Evolutionary conservation across 495 filamentous ascomycete genomes (phyloP).

Genomic region (Evernia prunastri): DNA sequence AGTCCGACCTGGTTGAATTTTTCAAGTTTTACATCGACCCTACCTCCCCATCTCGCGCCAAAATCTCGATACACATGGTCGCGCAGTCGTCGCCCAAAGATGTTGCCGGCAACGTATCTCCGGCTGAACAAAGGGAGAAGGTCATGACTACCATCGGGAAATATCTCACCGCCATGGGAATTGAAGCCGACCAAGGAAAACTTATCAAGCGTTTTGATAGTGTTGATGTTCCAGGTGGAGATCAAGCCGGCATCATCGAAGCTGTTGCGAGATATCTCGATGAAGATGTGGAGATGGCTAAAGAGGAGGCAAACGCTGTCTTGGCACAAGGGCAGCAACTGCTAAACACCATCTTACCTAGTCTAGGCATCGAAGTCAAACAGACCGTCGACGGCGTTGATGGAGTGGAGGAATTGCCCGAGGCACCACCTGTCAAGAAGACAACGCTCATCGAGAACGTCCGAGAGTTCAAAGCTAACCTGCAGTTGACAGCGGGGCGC

Average conservation of each 20-base stretch:
- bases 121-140: conserved; percentile 48
- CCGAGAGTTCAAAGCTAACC: conserved; percentile 64
- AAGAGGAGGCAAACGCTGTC: conserved; percentile 39
- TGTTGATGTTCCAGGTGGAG: conserved; percentile 41
- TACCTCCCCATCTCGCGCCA: conserved; percentile 63
- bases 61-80: conserved; percentile 73
- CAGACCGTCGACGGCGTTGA: conserved; percentile 28
- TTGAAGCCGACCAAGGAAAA: conserved; percentile 40
- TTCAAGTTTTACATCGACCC: conserved; percentile 73
- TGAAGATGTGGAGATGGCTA: conserved; percentile 39
- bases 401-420: conserved; percentile 17
- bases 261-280: conserved; percentile 46
- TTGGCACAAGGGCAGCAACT: conserved; percentile 42
- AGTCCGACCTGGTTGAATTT: conserved; percentile 72
- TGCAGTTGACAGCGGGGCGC: conserved; percentile 62
- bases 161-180: conserved; percentile 46
- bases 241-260: conserved; percentile 38
- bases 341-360: conserved; percentile 34
- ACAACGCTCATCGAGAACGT: conserved; percentile 63
- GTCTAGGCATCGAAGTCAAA: conserved; percentile 33
- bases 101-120: conserved; percentile 31
- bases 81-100: conserved; percentile 54
- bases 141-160: conserved; percentile 45
- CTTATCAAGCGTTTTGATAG: conserved; percentile 41
- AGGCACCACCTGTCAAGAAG: conserved; percentile 27